phyloP scores from a whole-genome alignment of 441 rosid genomes.

The Croton setiger region DNA sequence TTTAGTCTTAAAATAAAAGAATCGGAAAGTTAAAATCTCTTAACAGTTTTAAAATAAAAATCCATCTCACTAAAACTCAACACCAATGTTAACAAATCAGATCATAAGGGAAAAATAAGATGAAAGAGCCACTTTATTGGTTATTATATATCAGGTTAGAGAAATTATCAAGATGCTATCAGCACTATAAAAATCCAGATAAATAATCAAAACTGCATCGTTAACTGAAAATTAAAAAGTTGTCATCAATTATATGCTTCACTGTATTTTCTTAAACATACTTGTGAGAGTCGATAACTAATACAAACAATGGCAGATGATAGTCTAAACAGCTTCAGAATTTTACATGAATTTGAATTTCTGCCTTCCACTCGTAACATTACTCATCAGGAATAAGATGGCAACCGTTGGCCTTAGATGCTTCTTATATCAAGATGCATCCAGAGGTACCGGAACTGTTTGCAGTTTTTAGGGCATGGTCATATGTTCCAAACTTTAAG shows the following conservation, averaged over 20 bases:
- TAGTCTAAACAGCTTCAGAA: neutral
- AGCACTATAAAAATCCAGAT: neutral
- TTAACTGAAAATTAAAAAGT: neutral
- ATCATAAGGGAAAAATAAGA: neutral
- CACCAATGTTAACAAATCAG: neutral
- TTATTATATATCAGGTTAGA: neutral
- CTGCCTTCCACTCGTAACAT: neutral
- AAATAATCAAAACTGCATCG: neutral
- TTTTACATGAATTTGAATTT: neutral
- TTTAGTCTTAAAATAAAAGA: neutral
- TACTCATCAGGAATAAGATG: neutral
- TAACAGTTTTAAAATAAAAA: neutral
- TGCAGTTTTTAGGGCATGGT: neutral
- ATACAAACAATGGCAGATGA: neutral
- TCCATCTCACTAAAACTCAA: neutral
- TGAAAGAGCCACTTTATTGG: neutral
- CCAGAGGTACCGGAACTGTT: neutral
- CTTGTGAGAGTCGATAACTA: neutral
- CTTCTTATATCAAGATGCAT: neutral
- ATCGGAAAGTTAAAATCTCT: neutral
- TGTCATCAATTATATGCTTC: constrained; percentile 6
- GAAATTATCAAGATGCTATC: neutral
- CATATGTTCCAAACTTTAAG: neutral
- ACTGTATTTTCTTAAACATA: neutral
- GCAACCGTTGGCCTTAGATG: neutral